A percentile compares a stretch with the other conserved stretches of the same genome.
Conservation (phyloP, 148 eudicot genomes). For the Cornus florida region DNA sequence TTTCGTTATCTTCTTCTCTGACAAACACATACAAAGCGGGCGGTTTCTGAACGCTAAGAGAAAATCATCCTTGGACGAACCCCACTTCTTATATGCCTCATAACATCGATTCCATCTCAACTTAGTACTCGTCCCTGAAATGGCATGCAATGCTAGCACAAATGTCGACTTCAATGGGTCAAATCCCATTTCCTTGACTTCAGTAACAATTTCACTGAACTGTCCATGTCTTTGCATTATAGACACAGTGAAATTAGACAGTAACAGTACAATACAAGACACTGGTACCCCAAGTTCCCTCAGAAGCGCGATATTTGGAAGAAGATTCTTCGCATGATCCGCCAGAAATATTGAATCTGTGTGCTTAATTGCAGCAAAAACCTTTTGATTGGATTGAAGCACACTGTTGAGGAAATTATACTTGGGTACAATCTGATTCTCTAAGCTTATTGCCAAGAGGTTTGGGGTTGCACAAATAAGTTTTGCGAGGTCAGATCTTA, state of each 20-base stretch:
- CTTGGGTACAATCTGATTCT: conserved; percentile 11
- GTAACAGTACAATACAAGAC: neutral
- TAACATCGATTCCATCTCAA: conserved; percentile 16
- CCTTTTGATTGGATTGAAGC: conserved; percentile 9
- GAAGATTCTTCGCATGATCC: neutral
- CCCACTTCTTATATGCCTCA: conserved; percentile 22
- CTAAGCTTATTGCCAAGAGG: conserved; percentile 8
- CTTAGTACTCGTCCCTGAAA: conserved; percentile 8
- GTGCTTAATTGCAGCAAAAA: neutral
- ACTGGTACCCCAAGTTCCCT: conserved; percentile 14
- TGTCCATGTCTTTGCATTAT: neutral
- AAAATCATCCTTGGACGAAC: conserved; percentile 33
- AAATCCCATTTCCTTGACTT: neutral
- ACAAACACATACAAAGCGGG: conserved; percentile 17
- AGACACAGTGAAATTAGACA: neutral
- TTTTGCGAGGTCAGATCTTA: neutral
- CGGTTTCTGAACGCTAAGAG: conserved; percentile 20
- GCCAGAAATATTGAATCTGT: neutral
- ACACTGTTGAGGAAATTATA: conserved; percentile 18
- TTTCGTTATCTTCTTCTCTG: conserved; percentile 12
- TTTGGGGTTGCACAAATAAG: neutral
- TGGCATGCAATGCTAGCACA: conserved; percentile 16
- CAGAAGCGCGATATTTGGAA: conserved; percentile 12
- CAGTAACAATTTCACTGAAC: neutral
- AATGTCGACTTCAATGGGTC: neutral